Evolutionary conservation across 2,329 filamentous ascomycete species (phyloP).

Genomic region (Nothophoma quercina): DNA sequence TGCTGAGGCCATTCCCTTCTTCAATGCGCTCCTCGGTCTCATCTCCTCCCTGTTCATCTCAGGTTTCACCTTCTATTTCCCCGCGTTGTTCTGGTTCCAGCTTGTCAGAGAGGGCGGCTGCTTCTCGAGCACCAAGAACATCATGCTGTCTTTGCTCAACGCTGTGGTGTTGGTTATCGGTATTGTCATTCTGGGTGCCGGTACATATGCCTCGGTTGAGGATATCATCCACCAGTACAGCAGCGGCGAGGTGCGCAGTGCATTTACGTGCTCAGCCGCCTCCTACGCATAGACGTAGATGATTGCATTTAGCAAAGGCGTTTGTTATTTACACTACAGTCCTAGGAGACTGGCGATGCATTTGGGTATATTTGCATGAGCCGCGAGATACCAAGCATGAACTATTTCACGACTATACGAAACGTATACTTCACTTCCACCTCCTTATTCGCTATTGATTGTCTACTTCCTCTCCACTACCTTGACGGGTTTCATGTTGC

Average conservation of each 20-base stretch:
- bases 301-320: slow-evolving; percentile 17
- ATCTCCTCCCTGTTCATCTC: slow-evolving; percentile 69
- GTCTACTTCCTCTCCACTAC: too few species aligned
- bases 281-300: slow-evolving; percentile 36
- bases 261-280: slow-evolving; percentile 51
- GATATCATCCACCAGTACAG: slow-evolving; percentile 54
- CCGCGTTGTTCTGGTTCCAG: slow-evolving; percentile 49
- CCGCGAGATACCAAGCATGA: slow-evolving; percentile 3
- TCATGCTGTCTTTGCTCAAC: slow-evolving; percentile 40
- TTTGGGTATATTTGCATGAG: slow-evolving; percentile 9
- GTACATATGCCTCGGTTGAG: slow-evolving; percentile 55
- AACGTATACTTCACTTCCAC: not conserved
- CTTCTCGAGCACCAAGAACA: slow-evolving; percentile 45
- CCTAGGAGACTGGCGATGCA: not conserved
- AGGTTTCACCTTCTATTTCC: slow-evolving; percentile 68
- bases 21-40: slow-evolving; percentile 72
- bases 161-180: slow-evolving; percentile 39
- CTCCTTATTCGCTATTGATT: not conserved
- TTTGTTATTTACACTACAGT: slow-evolving; percentile 5
- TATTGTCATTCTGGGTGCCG: slow-evolving; percentile 45
- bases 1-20: slow-evolving; percentile 74
- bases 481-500: too few species aligned
- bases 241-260: slow-evolving; percentile 46
- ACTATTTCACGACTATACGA: not conserved
- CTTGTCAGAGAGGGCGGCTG: slow-evolving; percentile 55